These are phyloP conservation scores for Jasminum sambac DNA, from an alignment of 257 asterid species.

Conservation along the genomic window DNA sequence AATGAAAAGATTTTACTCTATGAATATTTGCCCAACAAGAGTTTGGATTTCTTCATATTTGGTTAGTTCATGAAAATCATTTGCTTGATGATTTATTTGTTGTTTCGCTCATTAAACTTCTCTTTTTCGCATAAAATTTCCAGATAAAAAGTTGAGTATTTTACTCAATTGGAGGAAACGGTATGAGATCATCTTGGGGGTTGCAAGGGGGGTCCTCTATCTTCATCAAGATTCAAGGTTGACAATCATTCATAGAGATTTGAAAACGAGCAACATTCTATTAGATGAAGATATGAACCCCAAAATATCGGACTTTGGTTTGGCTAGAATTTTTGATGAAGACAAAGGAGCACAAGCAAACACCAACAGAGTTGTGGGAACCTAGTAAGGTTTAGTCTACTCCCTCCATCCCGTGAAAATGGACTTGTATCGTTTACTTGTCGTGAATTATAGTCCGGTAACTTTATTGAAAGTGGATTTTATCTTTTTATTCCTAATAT, in stretches of 20 bases:
- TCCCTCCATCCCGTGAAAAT: no score
- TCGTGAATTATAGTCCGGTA: no score
- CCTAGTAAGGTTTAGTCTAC: slow-evolving; percentile 25
- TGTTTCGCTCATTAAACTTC: not conserved
- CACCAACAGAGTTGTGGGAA: slow-evolving; percentile 20
- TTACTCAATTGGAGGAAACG: slow-evolving; percentile 18
- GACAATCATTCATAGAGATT: slow-evolving; percentile 22
- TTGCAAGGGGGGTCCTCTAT: slow-evolving; percentile 23
- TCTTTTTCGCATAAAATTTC: not conserved
- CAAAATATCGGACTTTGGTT: slow-evolving; percentile 24
- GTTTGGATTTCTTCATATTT: slow-evolving; percentile 25
- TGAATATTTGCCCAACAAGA: slow-evolving; percentile 29
- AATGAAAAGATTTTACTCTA: slow-evolving; percentile 30
- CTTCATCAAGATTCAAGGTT: slow-evolving; percentile 24
- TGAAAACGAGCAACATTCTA: slow-evolving; percentile 22
- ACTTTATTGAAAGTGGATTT: no score
- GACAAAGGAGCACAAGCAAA: slow-evolving; percentile 10
- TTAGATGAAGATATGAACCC: slow-evolving; percentile 23
- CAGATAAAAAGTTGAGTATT: not conserved
- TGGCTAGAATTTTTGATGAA: slow-evolving; percentile 26
- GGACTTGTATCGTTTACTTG: no score
- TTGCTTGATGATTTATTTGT: not conserved
- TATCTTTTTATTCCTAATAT: no score
- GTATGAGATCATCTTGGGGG: slow-evolving; percentile 22
- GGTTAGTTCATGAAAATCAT: slow-evolving; percentile 22